A percentile compares a stretch with the other conserved stretches of the same genome.
These are phyloP conservation scores for Calvatia gigantea DNA, from an alignment of 768 basidiomycete genomes.

Conservation along the genomic window DNA sequence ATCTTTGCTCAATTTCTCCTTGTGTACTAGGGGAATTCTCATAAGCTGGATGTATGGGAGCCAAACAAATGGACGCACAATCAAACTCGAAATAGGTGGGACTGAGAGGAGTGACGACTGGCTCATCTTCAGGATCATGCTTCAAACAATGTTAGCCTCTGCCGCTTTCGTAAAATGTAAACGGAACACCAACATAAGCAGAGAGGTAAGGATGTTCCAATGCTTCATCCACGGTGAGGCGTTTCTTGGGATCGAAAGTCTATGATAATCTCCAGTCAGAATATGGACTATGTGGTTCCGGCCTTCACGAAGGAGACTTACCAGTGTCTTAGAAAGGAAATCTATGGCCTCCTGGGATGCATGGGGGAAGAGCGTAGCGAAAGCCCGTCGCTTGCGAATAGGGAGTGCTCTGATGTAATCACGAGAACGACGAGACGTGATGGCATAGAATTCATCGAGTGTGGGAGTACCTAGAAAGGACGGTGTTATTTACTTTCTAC, in stretches of 20 bases:
- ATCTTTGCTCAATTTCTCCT: constrained; percentile 73
- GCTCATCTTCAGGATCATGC: constrained; percentile 92
- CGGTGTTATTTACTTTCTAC: constrained; percentile 12
- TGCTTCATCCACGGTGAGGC: constrained; percentile 79
- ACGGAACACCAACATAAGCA: constrained; percentile 53
- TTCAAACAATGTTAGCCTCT: constrained; percentile 22
- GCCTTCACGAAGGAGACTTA: constrained; percentile 27
- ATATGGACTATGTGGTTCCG: not conserved
- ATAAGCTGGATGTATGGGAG: not conserved
- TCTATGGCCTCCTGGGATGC: constrained; percentile 72
- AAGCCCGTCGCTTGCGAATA: constrained; percentile 72
- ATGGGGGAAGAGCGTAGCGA: constrained; percentile 72
- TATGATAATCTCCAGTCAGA: constrained; percentile 17
- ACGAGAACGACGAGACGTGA: constrained; percentile 78
- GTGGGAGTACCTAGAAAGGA: constrained; percentile 63
- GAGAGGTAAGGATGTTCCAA: constrained; percentile 79
- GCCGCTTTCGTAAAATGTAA: not conserved
- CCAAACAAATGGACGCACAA: constrained; percentile 37
- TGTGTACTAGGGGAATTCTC: constrained; percentile 42
- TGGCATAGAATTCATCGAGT: constrained; percentile 88
- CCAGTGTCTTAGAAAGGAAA: constrained; percentile 69
- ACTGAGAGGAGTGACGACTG: constrained; percentile 72
- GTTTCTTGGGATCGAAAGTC: constrained; percentile 88
- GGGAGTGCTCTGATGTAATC: constrained; percentile 88
- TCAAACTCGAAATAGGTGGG: constrained; percentile 92